These are phyloP conservation scores for Nemania diffusa DNA, from an alignment of 2,329 filamentous ascomycete species.

Conservation along the genomic window DNA sequence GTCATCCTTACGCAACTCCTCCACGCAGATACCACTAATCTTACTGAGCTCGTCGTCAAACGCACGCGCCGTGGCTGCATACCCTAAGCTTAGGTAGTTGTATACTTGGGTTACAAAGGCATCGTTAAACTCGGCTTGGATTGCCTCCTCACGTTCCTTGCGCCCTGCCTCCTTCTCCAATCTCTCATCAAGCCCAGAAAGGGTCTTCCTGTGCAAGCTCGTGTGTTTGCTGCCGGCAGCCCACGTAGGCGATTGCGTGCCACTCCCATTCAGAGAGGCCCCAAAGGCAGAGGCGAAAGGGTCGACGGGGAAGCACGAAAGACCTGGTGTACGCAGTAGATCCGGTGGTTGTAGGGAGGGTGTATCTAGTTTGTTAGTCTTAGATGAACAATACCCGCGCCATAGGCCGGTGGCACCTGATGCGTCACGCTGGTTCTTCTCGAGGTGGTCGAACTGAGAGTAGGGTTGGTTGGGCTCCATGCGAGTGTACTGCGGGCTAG, in stretches of 20 bases:
- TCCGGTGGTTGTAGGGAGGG: conserved; percentile 58
- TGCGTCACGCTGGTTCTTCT: conserved; percentile 63
- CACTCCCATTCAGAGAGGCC: conserved; percentile 53
- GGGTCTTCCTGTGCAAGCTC: conserved; percentile 55
- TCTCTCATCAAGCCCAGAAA: conserved; percentile 63
- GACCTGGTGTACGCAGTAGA: conserved; percentile 63
- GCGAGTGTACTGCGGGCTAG: conserved; percentile 84
- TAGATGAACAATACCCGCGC: conserved; percentile 74
- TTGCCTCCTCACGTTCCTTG: conserved; percentile 63
- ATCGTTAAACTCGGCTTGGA: conserved; percentile 78
- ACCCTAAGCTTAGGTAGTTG: conserved; percentile 94
- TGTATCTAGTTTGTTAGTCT: conserved; percentile 52
- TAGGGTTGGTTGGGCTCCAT: conserved; percentile 80
- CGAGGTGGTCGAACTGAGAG: conserved; percentile 54
- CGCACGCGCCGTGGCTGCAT: conserved; percentile 82
- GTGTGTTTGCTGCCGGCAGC: conserved; percentile 41
- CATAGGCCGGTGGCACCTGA: conserved; percentile 75
- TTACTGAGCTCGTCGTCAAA: conserved; percentile 88
- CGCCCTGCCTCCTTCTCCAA: conserved; percentile 61
- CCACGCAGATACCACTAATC: conserved; percentile 76
- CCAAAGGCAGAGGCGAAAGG: conserved; percentile 57
- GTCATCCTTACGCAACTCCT: conserved; percentile 78
- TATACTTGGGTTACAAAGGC: conserved; percentile 94
- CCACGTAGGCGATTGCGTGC: conserved; percentile 49
- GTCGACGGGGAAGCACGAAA: conserved; percentile 55